phyloP scores from a whole-genome alignment of 192 early-diverging fungal species.

The Spizellomyces punctatus region DNA sequence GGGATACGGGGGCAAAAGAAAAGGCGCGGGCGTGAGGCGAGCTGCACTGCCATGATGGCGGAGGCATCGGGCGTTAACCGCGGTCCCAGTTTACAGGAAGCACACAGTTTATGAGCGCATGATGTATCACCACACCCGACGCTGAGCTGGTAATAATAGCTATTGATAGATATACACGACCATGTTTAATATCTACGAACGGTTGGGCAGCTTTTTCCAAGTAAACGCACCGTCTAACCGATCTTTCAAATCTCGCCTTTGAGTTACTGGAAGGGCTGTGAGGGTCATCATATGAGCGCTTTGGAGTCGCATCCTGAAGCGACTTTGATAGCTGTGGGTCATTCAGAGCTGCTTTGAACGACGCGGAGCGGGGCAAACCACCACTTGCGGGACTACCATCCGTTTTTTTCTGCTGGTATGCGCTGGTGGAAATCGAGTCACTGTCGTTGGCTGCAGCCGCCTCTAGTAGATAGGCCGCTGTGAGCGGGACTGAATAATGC shows the following conservation, averaged over 20 bases:
- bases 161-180: neutral
- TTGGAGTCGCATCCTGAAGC: conserved; percentile 27
- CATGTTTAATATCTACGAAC: neutral
- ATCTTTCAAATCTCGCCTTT: conserved; percentile 24
- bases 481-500: no score
- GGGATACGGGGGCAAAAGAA: conserved; percentile 49
- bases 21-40: conserved; percentile 39
- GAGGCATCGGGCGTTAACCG: conserved; percentile 46
- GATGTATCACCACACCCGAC: conserved; percentile 45
- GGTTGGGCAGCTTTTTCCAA: neutral
- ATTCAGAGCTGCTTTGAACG: conserved; percentile 37
- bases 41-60: conserved; percentile 57
- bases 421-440: no score
- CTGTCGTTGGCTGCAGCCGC: no score
- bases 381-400: neutral
- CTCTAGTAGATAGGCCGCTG: no score
- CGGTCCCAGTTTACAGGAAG: conserved; percentile 35
- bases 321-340: conserved; percentile 36
- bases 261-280: conserved; percentile 15
- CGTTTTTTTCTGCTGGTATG: no score
- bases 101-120: conserved; percentile 51
- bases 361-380: conserved; percentile 25
- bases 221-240: conserved; percentile 25
- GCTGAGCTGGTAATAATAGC: conserved; percentile 58
- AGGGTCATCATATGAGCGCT: conserved; percentile 21